These are phyloP conservation scores for Pseudogymnoascus sp. DNA, from an alignment of 2,329 filamentous ascomycete genomes.

Conservation along the genomic window DNA sequence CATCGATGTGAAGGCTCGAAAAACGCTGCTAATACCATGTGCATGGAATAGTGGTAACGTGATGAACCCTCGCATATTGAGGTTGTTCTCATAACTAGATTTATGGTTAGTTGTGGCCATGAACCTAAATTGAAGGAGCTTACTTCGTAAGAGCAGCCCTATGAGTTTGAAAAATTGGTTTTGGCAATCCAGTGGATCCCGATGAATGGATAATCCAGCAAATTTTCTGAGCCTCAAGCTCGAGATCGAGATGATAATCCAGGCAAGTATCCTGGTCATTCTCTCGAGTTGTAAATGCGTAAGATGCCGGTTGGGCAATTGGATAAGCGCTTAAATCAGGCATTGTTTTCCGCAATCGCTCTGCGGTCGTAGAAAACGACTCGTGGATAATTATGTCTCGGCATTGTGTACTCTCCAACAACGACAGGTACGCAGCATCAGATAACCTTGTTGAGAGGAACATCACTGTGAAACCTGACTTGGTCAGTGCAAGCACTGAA, in stretches of 20 bases:
- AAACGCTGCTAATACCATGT: constrained; percentile 51
- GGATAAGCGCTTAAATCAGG: constrained; percentile 27
- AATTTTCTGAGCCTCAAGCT: constrained; percentile 22
- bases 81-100: constrained; percentile 18
- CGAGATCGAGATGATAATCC: constrained; percentile 37
- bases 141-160: constrained; percentile 27
- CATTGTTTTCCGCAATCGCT: constrained; percentile 23
- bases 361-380: constrained; percentile 24
- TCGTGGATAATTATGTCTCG: constrained; percentile 20
- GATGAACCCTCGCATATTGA: constrained; percentile 43
- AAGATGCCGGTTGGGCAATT: constrained; percentile 45
- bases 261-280: constrained; percentile 45
- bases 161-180: constrained; percentile 50
- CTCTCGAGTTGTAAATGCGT: constrained; percentile 45
- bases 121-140: constrained; percentile 32
- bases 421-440: constrained; percentile 42
- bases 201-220: constrained; percentile 29
- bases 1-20: constrained; percentile 45
- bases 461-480: constrained; percentile 47
- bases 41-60: constrained; percentile 55
- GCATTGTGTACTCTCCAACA: constrained; percentile 39
- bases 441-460: constrained; percentile 50
- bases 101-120: constrained; percentile 7
- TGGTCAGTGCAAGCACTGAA: constrained; percentile 45
- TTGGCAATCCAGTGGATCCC: constrained; percentile 55